These are phyloP conservation scores for Neopestalotiopsis sp. DNA, from an alignment of 2,329 filamentous ascomycete species.

Conservation along the genomic window DNA sequence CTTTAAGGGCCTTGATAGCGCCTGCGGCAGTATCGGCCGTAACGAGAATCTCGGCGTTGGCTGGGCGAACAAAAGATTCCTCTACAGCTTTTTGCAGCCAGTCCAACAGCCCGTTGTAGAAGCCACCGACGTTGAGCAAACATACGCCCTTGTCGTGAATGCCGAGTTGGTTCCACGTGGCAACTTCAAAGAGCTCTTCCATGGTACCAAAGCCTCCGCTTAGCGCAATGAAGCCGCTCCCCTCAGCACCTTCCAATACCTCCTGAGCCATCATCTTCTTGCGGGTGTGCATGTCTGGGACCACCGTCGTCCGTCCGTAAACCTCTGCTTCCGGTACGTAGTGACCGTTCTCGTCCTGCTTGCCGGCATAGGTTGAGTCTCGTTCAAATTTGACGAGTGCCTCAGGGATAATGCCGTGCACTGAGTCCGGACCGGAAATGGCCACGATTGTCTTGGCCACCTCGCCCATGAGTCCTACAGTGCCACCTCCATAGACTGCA, in stretches of 20 bases:
- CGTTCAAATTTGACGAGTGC: constrained; percentile 83
- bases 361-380: constrained; percentile 58
- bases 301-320: constrained; percentile 87
- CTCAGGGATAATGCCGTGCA: constrained; percentile 93
- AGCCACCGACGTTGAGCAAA: constrained; percentile 85
- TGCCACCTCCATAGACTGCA: constrained; percentile 91
- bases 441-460: constrained; percentile 85
- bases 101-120: constrained; percentile 84
- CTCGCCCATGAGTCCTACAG: constrained; percentile 94
- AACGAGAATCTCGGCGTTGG: constrained; percentile 77
- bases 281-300: constrained; percentile 94
- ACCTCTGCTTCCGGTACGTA: constrained; percentile 66
- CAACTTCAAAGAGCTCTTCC: constrained; percentile 92
- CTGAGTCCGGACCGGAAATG: constrained; percentile 78
- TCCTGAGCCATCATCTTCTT: constrained; percentile 93
- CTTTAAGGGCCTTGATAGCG: constrained; percentile 71
- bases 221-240: constrained; percentile 88
- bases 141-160: constrained; percentile 85
- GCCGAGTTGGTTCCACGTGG: constrained; percentile 95
- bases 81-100: constrained; percentile 82
- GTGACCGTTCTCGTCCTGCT: constrained; percentile 53
- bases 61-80: constrained; percentile 76
- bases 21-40: constrained; percentile 76
- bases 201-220: constrained; percentile 89
- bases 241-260: constrained; percentile 80